Conservation (phyloP, 805 yeast genomes). For the Wickerhamomyces mucosus region DNA sequence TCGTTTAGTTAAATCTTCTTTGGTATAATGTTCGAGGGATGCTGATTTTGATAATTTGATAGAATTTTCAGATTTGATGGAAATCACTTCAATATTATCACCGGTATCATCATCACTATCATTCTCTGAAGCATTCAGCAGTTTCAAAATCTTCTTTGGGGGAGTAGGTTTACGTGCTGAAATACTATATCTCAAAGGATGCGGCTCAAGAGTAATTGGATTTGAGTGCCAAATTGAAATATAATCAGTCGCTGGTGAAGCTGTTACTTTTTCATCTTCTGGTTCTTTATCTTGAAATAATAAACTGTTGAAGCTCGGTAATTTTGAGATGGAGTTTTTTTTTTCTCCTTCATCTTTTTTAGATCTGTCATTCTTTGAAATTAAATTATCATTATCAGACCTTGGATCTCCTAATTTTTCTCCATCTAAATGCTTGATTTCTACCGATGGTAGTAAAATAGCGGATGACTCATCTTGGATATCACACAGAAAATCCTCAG, state of each 20-base stretch:
- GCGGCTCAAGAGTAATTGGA: constrained; percentile 19
- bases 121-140: constrained; percentile 11
- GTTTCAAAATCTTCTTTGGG: constrained; percentile 14
- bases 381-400: too few species aligned
- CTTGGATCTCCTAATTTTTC: too few species aligned
- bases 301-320: constrained; percentile 16
- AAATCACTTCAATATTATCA: constrained; percentile 5
- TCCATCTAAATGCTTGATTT: too few species aligned
- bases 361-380: too few species aligned
- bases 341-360: too few species aligned
- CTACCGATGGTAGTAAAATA: too few species aligned
- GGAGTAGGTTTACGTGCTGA: constrained; percentile 11
- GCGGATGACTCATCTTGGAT: too few species aligned
- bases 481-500: too few species aligned
- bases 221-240: constrained; percentile 21
- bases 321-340: too few species aligned
- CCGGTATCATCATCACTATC: constrained; percentile 7
- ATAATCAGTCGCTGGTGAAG: constrained; percentile 14
- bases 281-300: constrained; percentile 19
- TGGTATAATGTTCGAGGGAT: background rate
- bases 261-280: constrained; percentile 1
- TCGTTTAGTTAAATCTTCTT: constrained; percentile 2
- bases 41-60: background rate
- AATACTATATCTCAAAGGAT: constrained; percentile 10
- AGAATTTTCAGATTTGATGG: constrained; percentile 2